Percentiles rank a stretch among this genome's conserved stretches.
These are phyloP conservation scores for Claviceps citrina DNA, from an alignment of 2,329 filamentous ascomycete species.

Conservation along the genomic window DNA sequence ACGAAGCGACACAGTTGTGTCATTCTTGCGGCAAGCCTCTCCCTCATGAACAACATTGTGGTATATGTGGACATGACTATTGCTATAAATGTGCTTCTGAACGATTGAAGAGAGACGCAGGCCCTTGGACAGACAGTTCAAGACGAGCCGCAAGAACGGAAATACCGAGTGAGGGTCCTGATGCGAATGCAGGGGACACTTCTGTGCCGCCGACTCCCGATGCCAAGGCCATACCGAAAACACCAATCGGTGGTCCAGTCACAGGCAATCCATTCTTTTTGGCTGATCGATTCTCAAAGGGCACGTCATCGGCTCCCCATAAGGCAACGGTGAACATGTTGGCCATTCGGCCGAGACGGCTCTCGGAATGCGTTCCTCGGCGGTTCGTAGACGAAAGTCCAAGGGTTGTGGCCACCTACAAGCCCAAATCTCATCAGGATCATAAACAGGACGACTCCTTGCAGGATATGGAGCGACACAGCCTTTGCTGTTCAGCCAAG, in stretches of 20 bases:
- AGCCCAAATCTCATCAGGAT: conserved; percentile 14
- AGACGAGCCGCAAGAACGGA: neutral
- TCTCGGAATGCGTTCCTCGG: conserved; percentile 18
- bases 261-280: conserved; percentile 19
- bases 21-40: conserved; percentile 33
- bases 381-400: conserved; percentile 8
- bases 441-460: conserved; percentile 6
- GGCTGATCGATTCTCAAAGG: conserved; percentile 14
- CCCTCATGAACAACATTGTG: conserved; percentile 24
- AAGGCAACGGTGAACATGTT: conserved; percentile 10
- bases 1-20: conserved; percentile 25
- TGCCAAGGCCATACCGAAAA: neutral
- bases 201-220: too few relatives aligned
- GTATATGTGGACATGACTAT: conserved; percentile 34
- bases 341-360: conserved; percentile 9
- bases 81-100: conserved; percentile 31
- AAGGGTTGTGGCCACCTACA: conserved; percentile 5
- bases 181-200: too few relatives aligned
- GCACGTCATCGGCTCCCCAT: conserved; percentile 10
- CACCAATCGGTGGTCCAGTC: conserved; percentile 8
- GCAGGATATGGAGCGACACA: conserved; percentile 13
- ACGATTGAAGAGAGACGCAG: conserved; percentile 7
- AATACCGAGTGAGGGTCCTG: neutral
- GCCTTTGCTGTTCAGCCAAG: conserved; percentile 15
- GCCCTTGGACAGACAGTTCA: neutral